Base-by-base conservation (phyloP, 148 eudicot species). In the Limonium bicolor region DNA sequence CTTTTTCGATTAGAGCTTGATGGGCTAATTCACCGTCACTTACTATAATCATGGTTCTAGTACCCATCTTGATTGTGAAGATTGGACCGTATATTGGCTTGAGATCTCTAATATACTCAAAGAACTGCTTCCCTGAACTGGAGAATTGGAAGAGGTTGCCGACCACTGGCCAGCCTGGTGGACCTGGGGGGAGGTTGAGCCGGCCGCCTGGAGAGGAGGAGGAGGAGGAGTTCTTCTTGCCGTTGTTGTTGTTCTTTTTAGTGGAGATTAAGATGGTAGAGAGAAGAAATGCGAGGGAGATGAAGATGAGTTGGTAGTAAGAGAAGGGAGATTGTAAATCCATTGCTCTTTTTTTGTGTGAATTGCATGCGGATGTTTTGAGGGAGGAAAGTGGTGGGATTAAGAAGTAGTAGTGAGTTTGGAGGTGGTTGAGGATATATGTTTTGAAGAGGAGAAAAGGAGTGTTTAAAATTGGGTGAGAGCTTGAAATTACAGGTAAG, bases 121-220 rank as follows among this genome's bases (percentile, higher is more conserved):
- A 90, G 32, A 90, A 90, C 0, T 64, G 68, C 38, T 80, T 90
- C 7, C 99, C 99, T 0, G 99, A 90, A 27, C 58, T 45, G 21
- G 88, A 81, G 3, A 90, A 81, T 36, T 90, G 95, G 55, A 90
- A 73, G 17, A 90, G 85, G 72, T 78, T 90, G 4, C 99, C 99
- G 4, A 78, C 93, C 0, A 84, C 58, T 2, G 95, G 99, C 82
- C 78, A 71, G 0, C 99, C 97, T 0, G 92, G 87, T 0, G 97
- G 97, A 0, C 97, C 94, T 0, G 97, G 94, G 0, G 97, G 97
- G 7, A 80, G 68, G 0, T 66, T 51, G 30, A 33, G 67, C 15
- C 25, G 39, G 26, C 57, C 29, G 0, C 48, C 47, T 0, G 18
- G 18, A 6, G 24, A 23, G 5, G 21, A 20, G 46, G 27, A 5